Evolutionary conservation across 495 filamentous ascomycete species (phyloP).

Genomic region (Penicillium coffeae): DNA sequence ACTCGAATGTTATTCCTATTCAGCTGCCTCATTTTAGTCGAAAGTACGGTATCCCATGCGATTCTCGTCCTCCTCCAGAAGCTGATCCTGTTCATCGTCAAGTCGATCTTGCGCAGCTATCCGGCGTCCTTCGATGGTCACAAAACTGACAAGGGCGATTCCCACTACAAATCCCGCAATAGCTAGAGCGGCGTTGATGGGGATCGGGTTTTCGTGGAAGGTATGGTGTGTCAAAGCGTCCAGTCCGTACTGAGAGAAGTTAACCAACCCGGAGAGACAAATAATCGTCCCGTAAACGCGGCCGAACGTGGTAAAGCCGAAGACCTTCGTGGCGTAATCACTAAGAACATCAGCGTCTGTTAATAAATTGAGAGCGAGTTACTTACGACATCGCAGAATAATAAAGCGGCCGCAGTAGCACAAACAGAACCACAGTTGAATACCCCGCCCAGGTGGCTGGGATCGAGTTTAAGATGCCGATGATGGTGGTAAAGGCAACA

Average conservation of each 20-base stretch:
- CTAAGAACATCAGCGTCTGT: conserved; percentile 26
- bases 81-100: conserved; percentile 29
- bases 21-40: too few relatives aligned
- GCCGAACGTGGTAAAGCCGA: conserved; percentile 89
- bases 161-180: conserved; percentile 60
- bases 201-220: conserved; percentile 69
- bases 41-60: neutral
- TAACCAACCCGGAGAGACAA: conserved; percentile 78
- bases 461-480: conserved; percentile 75
- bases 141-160: conserved; percentile 54
- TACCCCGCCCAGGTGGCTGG: conserved; percentile 71
- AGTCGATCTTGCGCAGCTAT: conserved; percentile 10
- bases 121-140: conserved; percentile 35
- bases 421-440: conserved; percentile 73
- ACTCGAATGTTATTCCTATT: too few relatives aligned
- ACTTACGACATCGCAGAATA: conserved; percentile 53
- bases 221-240: conserved; percentile 74
- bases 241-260: conserved; percentile 77
- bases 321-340: conserved; percentile 92
- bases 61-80: conserved; percentile 30
- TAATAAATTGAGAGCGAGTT: neutral
- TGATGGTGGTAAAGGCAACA: conserved; percentile 67
- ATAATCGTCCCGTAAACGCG: conserved; percentile 92
- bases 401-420: conserved; percentile 46
- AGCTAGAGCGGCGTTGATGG: conserved; percentile 71